phyloP scores from a whole-genome alignment of 2,329 filamentous ascomycete species.

The Verticillium alfalfae region DNA sequence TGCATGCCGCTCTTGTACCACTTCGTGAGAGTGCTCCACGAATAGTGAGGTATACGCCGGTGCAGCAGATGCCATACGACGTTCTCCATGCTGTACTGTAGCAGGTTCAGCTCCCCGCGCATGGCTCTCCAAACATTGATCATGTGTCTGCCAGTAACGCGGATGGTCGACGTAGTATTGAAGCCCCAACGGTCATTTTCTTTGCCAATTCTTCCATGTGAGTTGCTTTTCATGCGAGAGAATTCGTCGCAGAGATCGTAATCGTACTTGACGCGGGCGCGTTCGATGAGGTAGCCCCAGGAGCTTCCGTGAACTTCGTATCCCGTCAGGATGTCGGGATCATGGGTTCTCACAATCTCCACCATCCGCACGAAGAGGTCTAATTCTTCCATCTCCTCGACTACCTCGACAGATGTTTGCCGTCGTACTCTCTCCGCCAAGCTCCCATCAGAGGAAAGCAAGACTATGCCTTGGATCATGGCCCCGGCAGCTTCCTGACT shows the following conservation, averaged over 20 bases:
- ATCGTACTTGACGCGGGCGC: conserved; percentile 79
- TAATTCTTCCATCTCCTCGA: conserved; percentile 73
- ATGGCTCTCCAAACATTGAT: conserved; percentile 98
- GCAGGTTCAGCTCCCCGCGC: conserved; percentile 82
- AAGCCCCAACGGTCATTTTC: conserved; percentile 90
- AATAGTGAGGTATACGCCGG: conserved; percentile 81
- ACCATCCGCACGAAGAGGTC: conserved; percentile 82
- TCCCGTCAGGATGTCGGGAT: conserved; percentile 89
- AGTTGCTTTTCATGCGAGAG: conserved; percentile 79
- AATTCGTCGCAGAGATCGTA: conserved; percentile 89
- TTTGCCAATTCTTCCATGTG: conserved; percentile 78
- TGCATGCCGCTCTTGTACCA: conserved; percentile 73
- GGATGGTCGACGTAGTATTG: conserved; percentile 86
- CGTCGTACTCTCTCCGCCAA: conserved; percentile 57
- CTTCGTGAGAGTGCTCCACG: conserved; percentile 68
- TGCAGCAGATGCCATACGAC: conserved; percentile 89
- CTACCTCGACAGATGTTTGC: conserved; percentile 57
- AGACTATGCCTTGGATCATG: conserved; percentile 65
- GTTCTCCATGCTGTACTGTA: conserved; percentile 96
- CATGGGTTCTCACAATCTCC: conserved; percentile 74
- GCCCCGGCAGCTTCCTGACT: conserved; percentile 36
- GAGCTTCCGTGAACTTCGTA: conserved; percentile 92
- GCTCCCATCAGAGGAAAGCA: conserved; percentile 58
- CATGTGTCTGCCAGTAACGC: conserved; percentile 89
- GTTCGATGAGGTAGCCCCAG: conserved; percentile 94